Evolutionary conservation across 345 rosid genomes (phyloP).

Genomic region (Hirschfeldia incana): DNA sequence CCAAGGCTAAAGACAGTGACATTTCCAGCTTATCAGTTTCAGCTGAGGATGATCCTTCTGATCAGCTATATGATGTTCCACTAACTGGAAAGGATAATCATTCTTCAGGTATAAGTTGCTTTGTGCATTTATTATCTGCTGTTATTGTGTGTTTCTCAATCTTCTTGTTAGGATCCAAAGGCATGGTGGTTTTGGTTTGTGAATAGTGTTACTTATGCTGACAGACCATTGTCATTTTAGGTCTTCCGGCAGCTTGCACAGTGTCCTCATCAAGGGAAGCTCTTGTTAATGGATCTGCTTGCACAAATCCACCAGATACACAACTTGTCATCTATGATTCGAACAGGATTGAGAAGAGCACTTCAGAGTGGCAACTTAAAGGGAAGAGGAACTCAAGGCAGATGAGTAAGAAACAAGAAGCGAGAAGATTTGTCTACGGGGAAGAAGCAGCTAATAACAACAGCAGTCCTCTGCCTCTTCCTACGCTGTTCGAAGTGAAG

Average conservation of each 20-base stretch:
- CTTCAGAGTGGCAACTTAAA: constrained; percentile 91
- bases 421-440: constrained; percentile 48
- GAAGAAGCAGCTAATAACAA: constrained; percentile 50
- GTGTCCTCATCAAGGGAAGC: constrained; percentile 32
- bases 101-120: constrained; percentile 57
- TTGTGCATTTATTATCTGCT: background rate
- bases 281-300: constrained; percentile 51
- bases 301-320: constrained; percentile 48
- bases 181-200: background rate
- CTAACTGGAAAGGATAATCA: constrained; percentile 65
- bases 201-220: constrained; percentile 4
- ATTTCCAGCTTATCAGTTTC: constrained; percentile 46
- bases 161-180: too few species aligned
- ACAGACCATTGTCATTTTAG: constrained; percentile 6
- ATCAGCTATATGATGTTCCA: constrained; percentile 79
- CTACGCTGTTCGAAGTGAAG: constrained; percentile 57
- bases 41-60: constrained; percentile 55
- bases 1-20: constrained; percentile 63
- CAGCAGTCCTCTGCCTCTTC: constrained; percentile 21
- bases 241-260: constrained; percentile 18
- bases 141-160: background rate
- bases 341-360: constrained; percentile 64
- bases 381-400: constrained; percentile 94
- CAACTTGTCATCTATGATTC: constrained; percentile 34
- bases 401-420: constrained; percentile 59